phyloP scores from a whole-genome alignment of 2,329 filamentous ascomycete genomes.

The Leptographium lundbergii region DNA sequence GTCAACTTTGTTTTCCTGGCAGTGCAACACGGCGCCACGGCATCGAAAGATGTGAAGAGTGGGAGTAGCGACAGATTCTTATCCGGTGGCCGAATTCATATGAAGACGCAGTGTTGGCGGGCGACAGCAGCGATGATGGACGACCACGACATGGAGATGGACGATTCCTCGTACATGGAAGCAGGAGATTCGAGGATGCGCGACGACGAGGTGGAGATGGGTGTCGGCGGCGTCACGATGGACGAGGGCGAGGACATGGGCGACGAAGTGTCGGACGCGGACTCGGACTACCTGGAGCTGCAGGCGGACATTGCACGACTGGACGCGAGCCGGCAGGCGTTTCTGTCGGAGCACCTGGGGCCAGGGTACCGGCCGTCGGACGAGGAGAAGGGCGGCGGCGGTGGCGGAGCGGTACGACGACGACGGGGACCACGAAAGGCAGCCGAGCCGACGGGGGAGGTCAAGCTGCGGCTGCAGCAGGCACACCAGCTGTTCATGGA shows the following conservation, averaged over 20 bases:
- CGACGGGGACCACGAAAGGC: conserved; percentile 41
- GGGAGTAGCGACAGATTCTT: neutral
- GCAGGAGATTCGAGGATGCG: neutral
- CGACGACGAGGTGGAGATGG: neutral
- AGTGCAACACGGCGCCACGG: neutral
- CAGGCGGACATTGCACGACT: conserved; percentile 25
- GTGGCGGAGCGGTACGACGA: conserved; percentile 9
- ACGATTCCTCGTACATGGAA: neutral
- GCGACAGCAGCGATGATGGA: neutral
- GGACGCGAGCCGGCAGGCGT: conserved; percentile 22
- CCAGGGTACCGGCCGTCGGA: conserved; percentile 6
- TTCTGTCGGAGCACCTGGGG: conserved; percentile 18
- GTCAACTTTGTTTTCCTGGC: neutral
- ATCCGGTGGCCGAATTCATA: too few relatives aligned
- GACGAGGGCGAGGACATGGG: conserved; percentile 13
- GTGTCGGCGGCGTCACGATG: conserved; percentile 1
- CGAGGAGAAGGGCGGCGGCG: neutral
- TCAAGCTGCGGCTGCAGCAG: conserved; percentile 52
- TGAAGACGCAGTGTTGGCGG: too few relatives aligned
- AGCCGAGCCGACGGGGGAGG: conserved; percentile 57
- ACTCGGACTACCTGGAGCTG: conserved; percentile 29
- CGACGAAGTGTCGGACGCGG: conserved; percentile 21
- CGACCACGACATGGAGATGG: neutral
- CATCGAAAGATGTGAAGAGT: neutral
- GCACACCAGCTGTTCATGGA: conserved; percentile 57